Conservation (phyloP, 2,329 filamentous ascomycete species). For the Coleophoma crateriformis region DNA sequence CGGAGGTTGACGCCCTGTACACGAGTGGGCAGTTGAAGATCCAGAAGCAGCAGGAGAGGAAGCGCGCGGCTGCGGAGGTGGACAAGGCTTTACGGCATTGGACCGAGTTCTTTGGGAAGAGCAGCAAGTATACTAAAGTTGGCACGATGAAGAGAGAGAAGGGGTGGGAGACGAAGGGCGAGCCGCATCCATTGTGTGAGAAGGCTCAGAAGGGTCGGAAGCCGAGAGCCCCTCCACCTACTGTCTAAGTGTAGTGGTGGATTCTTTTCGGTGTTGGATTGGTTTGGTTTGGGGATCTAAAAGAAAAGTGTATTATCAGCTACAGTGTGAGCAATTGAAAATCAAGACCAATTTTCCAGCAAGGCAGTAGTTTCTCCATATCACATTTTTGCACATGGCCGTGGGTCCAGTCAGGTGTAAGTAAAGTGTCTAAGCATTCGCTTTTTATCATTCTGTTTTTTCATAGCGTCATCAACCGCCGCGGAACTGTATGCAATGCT, state of each 20-base stretch:
- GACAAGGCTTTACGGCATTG: slow-evolving; percentile 69
- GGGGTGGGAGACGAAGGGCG: slow-evolving; percentile 54
- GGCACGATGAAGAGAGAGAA: slow-evolving; percentile 64
- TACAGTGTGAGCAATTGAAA: no score
- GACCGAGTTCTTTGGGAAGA: slow-evolving; percentile 76
- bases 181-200: slow-evolving; percentile 54
- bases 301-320: no score
- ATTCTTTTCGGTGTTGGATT: no score
- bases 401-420: no score
- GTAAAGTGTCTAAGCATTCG: no score
- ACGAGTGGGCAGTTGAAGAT: slow-evolving; percentile 45
- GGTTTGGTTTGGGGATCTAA: no score
- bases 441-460: not conserved
- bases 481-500: not conserved
- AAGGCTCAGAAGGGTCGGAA: slow-evolving; percentile 55
- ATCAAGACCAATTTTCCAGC: no score
- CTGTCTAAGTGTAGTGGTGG: not conserved
- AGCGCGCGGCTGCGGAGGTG: slow-evolving; percentile 59
- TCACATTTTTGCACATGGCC: no score
- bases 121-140: slow-evolving; percentile 75
- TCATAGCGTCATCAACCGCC: not conserved
- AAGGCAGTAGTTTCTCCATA: no score
- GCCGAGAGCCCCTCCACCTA: slow-evolving; percentile 41
- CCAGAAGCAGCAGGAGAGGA: slow-evolving; percentile 56
- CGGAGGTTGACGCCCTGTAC: slow-evolving; percentile 54